A percentile compares a stretch with the other conserved stretches of the same genome.
phyloP scores from a whole-genome alignment of 257 asterid species.

The Echium plantagineum region DNA sequence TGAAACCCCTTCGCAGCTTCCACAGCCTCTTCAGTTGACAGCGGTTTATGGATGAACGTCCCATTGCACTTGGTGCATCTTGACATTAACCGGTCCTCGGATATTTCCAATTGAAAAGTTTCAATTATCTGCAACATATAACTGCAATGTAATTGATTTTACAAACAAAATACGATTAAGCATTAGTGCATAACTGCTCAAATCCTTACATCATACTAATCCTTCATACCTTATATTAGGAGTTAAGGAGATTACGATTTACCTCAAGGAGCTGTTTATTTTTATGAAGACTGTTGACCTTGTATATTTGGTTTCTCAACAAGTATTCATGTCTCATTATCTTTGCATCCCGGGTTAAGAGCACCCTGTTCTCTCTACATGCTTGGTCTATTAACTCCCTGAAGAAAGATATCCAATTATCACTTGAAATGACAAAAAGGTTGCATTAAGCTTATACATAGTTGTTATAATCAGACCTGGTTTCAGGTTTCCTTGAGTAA shows the following conservation, averaged over 20 bases:
- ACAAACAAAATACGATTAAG: not conserved
- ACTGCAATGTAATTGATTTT: slow-evolving; percentile 3
- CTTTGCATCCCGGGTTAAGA: slow-evolving; percentile 84
- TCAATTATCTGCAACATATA: slow-evolving; percentile 53
- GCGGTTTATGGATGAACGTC: slow-evolving; percentile 79
- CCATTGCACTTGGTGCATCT: slow-evolving; percentile 94
- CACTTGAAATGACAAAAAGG: not conserved
- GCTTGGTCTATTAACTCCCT: slow-evolving; percentile 86
- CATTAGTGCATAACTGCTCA: not conserved
- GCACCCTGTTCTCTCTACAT: slow-evolving; percentile 65
- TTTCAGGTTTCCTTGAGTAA: slow-evolving; percentile 56
- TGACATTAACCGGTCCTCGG: slow-evolving; percentile 77
- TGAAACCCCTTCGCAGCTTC: slow-evolving; percentile 94
- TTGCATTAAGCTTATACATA: not conserved
- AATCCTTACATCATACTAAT: not conserved
- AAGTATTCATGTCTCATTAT: slow-evolving; percentile 67
- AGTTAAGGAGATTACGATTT: slow-evolving; percentile 4
- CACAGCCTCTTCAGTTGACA: slow-evolving; percentile 82
- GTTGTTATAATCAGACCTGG: slow-evolving; percentile 43
- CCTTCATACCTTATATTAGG: not conserved
- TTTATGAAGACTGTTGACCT: slow-evolving; percentile 61
- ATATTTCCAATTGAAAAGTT: slow-evolving; percentile 54
- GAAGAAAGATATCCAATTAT: slow-evolving; percentile 8
- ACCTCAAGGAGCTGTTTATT: slow-evolving; percentile 87
- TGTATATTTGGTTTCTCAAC: slow-evolving; percentile 67